phyloP scores from a whole-genome alignment of 1,139 yeast species.

The Suhomyces yuchorum region DNA sequence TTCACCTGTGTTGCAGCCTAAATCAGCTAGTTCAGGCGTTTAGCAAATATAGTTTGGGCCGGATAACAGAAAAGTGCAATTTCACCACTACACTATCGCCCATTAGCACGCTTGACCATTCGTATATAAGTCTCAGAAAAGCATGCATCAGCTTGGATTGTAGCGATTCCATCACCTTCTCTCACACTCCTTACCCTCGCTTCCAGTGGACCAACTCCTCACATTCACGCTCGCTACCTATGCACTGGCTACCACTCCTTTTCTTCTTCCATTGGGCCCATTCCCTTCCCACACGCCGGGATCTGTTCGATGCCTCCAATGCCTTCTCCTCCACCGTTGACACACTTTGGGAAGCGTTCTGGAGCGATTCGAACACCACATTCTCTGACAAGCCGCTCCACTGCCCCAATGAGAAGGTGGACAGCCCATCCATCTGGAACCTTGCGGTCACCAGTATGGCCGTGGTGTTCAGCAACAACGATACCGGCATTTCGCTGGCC shows the following conservation, averaged over 20 bases:
- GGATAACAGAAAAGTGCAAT: neutral
- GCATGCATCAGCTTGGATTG: neutral
- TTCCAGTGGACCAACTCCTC: neutral
- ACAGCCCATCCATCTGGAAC: constrained; percentile 16
- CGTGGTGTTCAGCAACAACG: constrained; percentile 11
- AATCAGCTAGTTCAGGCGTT: neutral
- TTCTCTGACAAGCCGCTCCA: constrained; percentile 11
- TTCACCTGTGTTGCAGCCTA: neutral
- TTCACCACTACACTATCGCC: neutral
- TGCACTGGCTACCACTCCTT: constrained; percentile 7
- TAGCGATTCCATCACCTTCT: neutral
- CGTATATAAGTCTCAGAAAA: neutral
- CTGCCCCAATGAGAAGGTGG: constrained; percentile 11
- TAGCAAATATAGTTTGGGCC: neutral
- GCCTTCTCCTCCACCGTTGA: constrained; percentile 6
- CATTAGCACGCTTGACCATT: neutral
- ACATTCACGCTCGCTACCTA: neutral
- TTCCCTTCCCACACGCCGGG: neutral
- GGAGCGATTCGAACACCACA: constrained; percentile 13
- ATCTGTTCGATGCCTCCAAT: neutral
- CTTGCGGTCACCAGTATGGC: constrained; percentile 19
- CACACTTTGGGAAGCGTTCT: constrained; percentile 13
- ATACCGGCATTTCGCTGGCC: constrained; percentile 7
- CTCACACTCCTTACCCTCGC: neutral
- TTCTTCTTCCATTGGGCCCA: neutral